Evolutionary conservation across 441 rosid genomes (phyloP).

Genomic region (Viola pubescens): DNA sequence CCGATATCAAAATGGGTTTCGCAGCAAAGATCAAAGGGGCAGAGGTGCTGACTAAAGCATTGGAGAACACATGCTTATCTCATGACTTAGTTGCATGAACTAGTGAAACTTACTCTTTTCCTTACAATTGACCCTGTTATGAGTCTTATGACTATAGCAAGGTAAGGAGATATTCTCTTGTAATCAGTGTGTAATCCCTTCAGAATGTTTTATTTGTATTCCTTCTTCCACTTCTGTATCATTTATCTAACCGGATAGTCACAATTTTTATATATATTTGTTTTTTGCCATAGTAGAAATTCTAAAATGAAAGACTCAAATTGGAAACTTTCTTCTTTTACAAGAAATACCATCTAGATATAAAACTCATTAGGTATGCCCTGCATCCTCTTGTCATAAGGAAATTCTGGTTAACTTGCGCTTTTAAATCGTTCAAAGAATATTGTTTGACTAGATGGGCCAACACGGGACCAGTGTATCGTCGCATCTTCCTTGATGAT

Average conservation of each 20-base stretch:
- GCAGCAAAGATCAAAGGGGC: conserved; percentile 19
- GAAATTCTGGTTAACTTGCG: background rate
- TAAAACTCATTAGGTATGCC: no score
- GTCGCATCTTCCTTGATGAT: background rate
- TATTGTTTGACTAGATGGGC: background rate
- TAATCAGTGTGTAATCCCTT: conserved; percentile 8
- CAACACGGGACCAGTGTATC: background rate
- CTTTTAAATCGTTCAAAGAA: conserved; percentile 1
- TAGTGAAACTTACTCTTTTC: conserved; percentile 8
- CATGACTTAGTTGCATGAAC: conserved; percentile 15
- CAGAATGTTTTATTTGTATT: conserved; percentile 15
- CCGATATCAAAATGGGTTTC: conserved; percentile 17
- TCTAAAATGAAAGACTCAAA: no score
- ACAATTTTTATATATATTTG: no score
- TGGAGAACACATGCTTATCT: conserved; percentile 25
- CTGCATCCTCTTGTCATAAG: no score
- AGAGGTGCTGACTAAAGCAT: conserved; percentile 21
- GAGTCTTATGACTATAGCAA: conserved; percentile 14
- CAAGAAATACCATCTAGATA: no score
- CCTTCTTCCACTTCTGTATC: conserved; percentile 17
- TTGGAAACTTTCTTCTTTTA: no score
- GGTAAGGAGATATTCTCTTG: conserved; percentile 14
- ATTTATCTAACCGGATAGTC: conserved; percentile 18
- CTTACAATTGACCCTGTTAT: conserved; percentile 17
- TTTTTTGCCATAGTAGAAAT: no score